These are phyloP conservation scores for Talaromyces stipitatus DNA, from an alignment of 495 filamentous ascomycete genomes.

Conservation along the genomic window DNA sequence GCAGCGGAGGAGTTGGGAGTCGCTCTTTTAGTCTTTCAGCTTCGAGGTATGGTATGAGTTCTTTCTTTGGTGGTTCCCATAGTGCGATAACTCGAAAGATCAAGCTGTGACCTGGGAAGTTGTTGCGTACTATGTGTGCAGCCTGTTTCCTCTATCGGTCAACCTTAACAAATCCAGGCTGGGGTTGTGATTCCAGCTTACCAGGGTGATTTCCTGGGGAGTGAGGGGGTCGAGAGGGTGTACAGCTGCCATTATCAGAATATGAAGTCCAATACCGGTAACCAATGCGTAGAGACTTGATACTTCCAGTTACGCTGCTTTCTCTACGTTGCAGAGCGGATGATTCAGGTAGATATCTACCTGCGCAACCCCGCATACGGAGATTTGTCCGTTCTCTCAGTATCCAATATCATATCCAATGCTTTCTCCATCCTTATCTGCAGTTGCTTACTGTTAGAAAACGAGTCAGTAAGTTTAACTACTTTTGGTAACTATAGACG, in stretches of 20 bases:
- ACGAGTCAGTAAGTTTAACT: background rate
- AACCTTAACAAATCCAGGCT: background rate
- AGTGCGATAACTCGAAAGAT: constrained; percentile 18
- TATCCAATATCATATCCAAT: background rate
- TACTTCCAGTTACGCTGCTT: background rate
- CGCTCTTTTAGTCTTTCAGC: constrained; percentile 7
- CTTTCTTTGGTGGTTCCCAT: constrained; percentile 17
- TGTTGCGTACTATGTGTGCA: background rate
- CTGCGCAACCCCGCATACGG: background rate
- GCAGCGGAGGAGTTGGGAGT: constrained; percentile 4
- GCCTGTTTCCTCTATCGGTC: background rate
- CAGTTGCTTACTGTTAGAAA: background rate
- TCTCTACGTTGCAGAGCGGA: background rate
- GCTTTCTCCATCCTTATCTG: background rate
- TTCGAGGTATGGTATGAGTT: constrained; percentile 18
- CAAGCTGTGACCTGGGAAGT: background rate
- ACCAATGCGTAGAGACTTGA: background rate
- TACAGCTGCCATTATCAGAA: background rate
- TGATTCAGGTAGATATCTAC: no score
- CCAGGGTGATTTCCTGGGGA: constrained; percentile 17
- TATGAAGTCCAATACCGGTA: background rate
- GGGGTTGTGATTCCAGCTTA: background rate
- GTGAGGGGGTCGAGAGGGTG: constrained; percentile 24
- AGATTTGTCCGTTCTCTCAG: background rate
- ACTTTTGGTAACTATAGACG: background rate